Base-by-base conservation (phyloP, 1,284 basidiomycete genomes). In the Trichosporon faecale region DNA sequence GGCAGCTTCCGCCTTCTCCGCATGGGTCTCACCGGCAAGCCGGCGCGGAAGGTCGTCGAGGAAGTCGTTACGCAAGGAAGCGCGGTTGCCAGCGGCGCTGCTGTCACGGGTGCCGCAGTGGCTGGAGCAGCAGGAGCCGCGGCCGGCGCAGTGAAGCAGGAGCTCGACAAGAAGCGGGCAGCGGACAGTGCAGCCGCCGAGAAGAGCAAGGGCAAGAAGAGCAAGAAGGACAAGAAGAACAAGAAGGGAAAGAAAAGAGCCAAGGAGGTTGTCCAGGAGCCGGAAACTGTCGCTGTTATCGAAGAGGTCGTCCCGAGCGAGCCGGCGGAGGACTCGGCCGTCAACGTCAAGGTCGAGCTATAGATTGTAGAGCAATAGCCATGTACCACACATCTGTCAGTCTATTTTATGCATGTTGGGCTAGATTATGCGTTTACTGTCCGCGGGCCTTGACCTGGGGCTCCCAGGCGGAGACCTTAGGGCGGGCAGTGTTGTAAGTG, bases 391-490 rank as follows among this genome's bases (percentile, higher is more conserved):
- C 29, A 4, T n/a, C 16, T 31, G 57, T 61, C 57, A 31, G 57
- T 61, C 57, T 61, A 61, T 61, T 61, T 33, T 29, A 61, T 61
- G 57, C 57, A 61, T 61, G 57, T 29, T 61, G 57, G 52, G 66
- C 66, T 68, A 68, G 29, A 57, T 68, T 64, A 65, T 68, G 67
- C 67, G 65, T 65, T 57, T 68, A n/a, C 55, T 71, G 69, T 64
- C 66, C 76, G 63, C 92, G 88, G 29, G 87, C 73, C 63, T 86
- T 82, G 49, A 89, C 86, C 83, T 90, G 91, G 33, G 94, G 92
- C 73, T 93, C 87, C 95, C 95, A 98, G 14, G 90, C 87, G 49
- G 87, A 85, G 73, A 93, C 86, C 85, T 96, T 96, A 21, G 92
- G 91, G 63, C 86, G 87, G 37, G 86, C 90, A 2, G 95, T 97